These are phyloP conservation scores for Cadophora luteo-olivacea DNA, from an alignment of 2,329 filamentous ascomycete species.

Conservation along the genomic window DNA sequence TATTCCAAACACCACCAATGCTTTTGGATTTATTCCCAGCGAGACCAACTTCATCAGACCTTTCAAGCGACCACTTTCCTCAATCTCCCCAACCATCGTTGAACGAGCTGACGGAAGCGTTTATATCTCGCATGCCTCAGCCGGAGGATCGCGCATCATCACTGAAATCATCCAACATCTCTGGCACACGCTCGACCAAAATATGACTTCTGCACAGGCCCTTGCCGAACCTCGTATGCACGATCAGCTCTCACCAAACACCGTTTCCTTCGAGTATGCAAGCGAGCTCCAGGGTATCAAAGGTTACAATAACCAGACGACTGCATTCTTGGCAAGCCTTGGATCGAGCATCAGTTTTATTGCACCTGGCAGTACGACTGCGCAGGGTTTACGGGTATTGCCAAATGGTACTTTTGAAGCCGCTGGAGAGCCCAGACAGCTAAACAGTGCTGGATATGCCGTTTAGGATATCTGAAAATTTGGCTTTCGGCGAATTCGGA, in stretches of 20 bases:
- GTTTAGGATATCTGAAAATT: slow-evolving; percentile 45
- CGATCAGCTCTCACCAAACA: slow-evolving; percentile 66
- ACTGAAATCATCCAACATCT: slow-evolving; percentile 70
- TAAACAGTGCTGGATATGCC: slow-evolving; percentile 69
- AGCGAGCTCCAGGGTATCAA: slow-evolving; percentile 43
- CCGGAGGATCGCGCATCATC: slow-evolving; percentile 71
- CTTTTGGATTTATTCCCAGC: slow-evolving; percentile 69
- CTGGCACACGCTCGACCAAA: slow-evolving; percentile 65
- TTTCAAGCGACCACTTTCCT: slow-evolving; percentile 69
- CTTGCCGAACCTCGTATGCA: slow-evolving; percentile 66
- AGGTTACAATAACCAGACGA: slow-evolving; percentile 64
- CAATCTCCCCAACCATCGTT: slow-evolving; percentile 68
- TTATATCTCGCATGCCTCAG: slow-evolving; percentile 66
- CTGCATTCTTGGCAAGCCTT: slow-evolving; percentile 60
- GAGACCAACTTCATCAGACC: slow-evolving; percentile 70
- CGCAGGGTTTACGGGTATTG: slow-evolving; percentile 68
- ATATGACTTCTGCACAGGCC: slow-evolving; percentile 58
- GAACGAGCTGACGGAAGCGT: slow-evolving; percentile 62
- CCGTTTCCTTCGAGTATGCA: slow-evolving; percentile 62
- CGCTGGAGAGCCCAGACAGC: slow-evolving; percentile 76
- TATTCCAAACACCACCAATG: slow-evolving; percentile 67
- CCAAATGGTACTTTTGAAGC: slow-evolving; percentile 77
- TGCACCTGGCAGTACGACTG: slow-evolving; percentile 59
- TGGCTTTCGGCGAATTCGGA: neutral
- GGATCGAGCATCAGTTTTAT: slow-evolving; percentile 69